Evolutionary conservation across 176 grass and related monocot genomes (phyloP).

Genomic region (Otatea glauca): DNA sequence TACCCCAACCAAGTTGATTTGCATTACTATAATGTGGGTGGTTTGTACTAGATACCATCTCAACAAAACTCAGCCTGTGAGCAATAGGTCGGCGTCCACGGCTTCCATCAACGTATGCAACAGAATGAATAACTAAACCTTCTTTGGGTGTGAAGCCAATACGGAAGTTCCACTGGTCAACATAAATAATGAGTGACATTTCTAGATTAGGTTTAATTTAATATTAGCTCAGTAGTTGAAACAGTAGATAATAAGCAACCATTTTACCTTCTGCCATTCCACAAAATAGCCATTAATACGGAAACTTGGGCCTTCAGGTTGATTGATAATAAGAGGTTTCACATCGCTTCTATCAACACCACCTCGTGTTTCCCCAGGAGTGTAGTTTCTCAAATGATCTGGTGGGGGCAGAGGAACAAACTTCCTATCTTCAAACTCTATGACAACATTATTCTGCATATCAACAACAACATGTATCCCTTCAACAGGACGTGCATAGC

Average conservation of each 20-base stretch:
- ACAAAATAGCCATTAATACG: conserved; percentile 95
- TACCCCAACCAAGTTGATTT: not conserved
- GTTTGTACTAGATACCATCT: conserved; percentile 65
- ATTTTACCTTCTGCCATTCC: conserved; percentile 95
- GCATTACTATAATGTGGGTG: not conserved
- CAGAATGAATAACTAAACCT: conserved; percentile 92
- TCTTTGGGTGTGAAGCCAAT: conserved; percentile 99
- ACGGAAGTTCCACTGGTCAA: conserved; percentile 97
- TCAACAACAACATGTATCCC: conserved; percentile 92
- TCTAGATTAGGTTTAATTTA: not conserved
- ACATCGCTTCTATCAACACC: conserved; percentile 97
- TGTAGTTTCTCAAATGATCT: conserved; percentile 98
- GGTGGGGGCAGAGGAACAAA: conserved; percentile 85
- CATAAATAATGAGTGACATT: not conserved
- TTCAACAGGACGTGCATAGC: conserved; percentile 98
- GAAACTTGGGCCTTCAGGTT: conserved; percentile 98
- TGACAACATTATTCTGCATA: conserved; percentile 87
- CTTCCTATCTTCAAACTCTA: conserved; percentile 97
- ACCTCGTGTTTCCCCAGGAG: conserved; percentile 92
- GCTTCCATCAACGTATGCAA: conserved; percentile 96
- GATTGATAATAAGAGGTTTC: conserved; percentile 84
- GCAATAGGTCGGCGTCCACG: conserved; percentile 90
- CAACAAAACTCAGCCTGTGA: conserved; percentile 96
- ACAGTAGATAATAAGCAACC: not conserved
- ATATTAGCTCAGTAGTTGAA: not conserved